phyloP scores from a whole-genome alignment of 1,139 yeast species.

The Entelexis paramagnoliae region DNA sequence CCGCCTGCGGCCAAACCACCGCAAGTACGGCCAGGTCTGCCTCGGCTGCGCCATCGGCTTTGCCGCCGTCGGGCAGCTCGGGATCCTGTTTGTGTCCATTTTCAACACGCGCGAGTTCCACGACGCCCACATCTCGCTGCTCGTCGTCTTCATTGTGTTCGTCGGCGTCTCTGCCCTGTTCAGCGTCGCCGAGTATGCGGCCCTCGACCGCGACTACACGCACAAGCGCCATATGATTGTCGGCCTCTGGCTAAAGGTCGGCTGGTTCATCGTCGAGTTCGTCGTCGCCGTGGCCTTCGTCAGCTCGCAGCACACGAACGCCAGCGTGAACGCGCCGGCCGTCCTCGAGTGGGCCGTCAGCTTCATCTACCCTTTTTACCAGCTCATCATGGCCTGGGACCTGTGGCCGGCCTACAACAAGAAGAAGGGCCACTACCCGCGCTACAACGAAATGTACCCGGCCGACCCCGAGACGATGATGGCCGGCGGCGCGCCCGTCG shows the following conservation, averaged over 20 bases:
- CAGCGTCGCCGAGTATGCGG: conserved; percentile 48
- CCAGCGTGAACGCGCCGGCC: conserved; percentile 41
- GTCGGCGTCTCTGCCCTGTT: conserved; percentile 55
- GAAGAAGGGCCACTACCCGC: conserved; percentile 21
- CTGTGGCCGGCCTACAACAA: conserved; percentile 50
- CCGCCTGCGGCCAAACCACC: conserved; percentile 46
- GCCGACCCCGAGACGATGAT: conserved; percentile 9
- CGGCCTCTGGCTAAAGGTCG: conserved; percentile 39
- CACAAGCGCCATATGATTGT: conserved; percentile 35
- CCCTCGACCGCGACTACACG: conserved; percentile 48
- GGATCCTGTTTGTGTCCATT: conserved; percentile 63
- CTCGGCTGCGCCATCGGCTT: conserved; percentile 40
- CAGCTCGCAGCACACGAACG: conserved; percentile 35
- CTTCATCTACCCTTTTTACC: conserved; percentile 68
- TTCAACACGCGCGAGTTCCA: conserved; percentile 56
- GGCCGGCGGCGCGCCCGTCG: conserved; percentile 3
- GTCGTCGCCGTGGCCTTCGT: conserved; percentile 64
- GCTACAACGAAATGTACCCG: conserved; percentile 16
- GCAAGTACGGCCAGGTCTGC: conserved; percentile 21
- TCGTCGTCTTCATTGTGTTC: conserved; percentile 59
- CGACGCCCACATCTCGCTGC: conserved; percentile 58
- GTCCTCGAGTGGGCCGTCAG: conserved; percentile 78
- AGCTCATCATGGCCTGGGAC: conserved; percentile 58
- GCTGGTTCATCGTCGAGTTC: conserved; percentile 63
- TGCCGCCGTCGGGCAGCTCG: conserved; percentile 60